These are phyloP conservation scores for Yueomyces sp. DNA, from an alignment of 805 yeast genomes.

Conservation along the genomic window DNA sequence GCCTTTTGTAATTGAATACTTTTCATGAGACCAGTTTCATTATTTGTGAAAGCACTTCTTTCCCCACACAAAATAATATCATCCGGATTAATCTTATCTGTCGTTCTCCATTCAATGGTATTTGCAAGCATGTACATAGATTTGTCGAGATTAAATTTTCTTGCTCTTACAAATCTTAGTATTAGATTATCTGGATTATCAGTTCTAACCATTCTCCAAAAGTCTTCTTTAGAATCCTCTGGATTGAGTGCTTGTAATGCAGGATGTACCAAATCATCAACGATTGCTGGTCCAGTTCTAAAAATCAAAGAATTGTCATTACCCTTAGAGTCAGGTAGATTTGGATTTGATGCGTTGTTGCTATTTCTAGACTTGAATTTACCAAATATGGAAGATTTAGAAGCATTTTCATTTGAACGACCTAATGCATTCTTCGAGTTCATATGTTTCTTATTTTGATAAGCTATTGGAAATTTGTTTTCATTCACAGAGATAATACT, in stretches of 20 bases:
- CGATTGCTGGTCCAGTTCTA: conserved; percentile 9
- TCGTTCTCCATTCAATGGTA: conserved; percentile 63
- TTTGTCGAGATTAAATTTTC: conserved; percentile 67
- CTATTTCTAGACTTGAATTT: neutral
- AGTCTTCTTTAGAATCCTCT: conserved; percentile 33
- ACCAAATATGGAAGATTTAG: neutral
- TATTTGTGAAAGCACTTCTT: conserved; percentile 36
- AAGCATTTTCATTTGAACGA: neutral
- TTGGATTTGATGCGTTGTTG: conserved; percentile 1
- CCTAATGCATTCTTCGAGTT: neutral
- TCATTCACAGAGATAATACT: neutral
- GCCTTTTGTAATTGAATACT: conserved; percentile 49
- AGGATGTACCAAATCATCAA: conserved; percentile 31
- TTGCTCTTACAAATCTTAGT: conserved; percentile 67
- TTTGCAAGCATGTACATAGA: conserved; percentile 55
- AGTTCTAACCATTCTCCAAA: conserved; percentile 49
- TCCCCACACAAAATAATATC: conserved; percentile 53
- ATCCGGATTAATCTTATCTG: conserved; percentile 46
- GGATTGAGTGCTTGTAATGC: conserved; percentile 41
- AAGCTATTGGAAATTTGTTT: neutral
- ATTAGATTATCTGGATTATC: conserved; percentile 71
- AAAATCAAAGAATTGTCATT: conserved; percentile 4
- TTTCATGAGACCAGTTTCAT: conserved; percentile 28
- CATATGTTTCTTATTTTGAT: neutral
- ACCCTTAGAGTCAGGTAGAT: conserved; percentile 4